These are phyloP conservation scores for Pseudogymnoascus sp. DNA, from an alignment of 2,329 filamentous ascomycete species.

Conservation along the genomic window DNA sequence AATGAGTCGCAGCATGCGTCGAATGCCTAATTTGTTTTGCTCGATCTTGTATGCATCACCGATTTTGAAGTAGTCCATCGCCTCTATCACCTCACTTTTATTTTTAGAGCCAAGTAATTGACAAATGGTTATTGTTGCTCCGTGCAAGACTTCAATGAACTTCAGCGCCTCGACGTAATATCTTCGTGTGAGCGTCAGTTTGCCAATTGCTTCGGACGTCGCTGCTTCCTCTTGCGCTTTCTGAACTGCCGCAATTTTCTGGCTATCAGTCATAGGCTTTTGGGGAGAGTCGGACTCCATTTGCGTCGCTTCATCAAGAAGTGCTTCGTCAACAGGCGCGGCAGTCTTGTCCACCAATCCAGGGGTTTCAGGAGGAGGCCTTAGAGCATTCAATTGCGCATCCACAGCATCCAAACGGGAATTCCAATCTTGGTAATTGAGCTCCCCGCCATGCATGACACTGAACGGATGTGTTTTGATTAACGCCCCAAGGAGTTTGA, in stretches of 20 bases:
- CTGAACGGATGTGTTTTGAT: conserved; percentile 94
- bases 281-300: conserved; percentile 58
- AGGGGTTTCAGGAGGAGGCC: conserved; percentile 66
- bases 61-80: conserved; percentile 96
- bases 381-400: conserved; percentile 69
- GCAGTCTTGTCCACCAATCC: conserved; percentile 63
- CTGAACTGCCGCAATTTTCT: conserved; percentile 63
- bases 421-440: conserved; percentile 80
- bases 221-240: conserved; percentile 83
- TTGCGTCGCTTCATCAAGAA: conserved; percentile 85
- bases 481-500: conserved; percentile 80
- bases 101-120: conserved; percentile 90
- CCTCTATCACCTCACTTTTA: conserved; percentile 97
- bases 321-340: conserved; percentile 62
- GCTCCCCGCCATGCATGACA: conserved; percentile 79
- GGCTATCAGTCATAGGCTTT: conserved; percentile 72
- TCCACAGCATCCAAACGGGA: conserved; percentile 75
- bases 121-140: conserved; percentile 70
- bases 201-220: conserved; percentile 79
- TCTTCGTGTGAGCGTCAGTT: conserved; percentile 77
- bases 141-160: conserved; percentile 87
- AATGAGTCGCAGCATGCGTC: conserved; percentile 91
- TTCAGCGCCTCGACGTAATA: conserved; percentile 91
- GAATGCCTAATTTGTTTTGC: conserved; percentile 83
- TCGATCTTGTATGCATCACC: conserved; percentile 95